Evolutionary conservation across 139 green algal species (phyloP).

Genomic region (Chlamydomonas eustigma): DNA sequence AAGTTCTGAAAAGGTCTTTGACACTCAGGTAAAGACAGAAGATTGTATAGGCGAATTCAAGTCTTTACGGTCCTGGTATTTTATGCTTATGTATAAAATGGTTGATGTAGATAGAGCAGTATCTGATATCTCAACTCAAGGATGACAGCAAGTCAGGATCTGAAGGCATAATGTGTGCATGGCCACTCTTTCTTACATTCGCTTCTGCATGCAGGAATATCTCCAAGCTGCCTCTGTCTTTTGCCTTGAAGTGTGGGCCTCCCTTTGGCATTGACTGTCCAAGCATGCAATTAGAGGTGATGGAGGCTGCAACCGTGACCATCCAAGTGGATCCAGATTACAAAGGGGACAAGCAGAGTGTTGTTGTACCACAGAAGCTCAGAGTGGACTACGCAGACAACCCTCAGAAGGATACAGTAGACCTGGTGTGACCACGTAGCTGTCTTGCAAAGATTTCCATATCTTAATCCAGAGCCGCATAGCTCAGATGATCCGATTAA

Average conservation of each 20-base stretch:
- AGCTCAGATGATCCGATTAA: too few species aligned
- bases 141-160: too few species aligned
- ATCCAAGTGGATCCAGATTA: constrained; percentile 60
- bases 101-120: too few species aligned
- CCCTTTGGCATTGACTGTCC: constrained; percentile 62
- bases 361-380: constrained; percentile 39
- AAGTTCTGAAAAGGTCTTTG: constrained; percentile 29
- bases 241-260: constrained; percentile 35
- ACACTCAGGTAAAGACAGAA: constrained; percentile 10
- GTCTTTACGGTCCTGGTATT: too few species aligned
- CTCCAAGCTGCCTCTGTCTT: constrained; percentile 58
- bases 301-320: constrained; percentile 45
- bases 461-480: too few species aligned
- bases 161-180: too few species aligned
- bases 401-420: constrained; percentile 60
- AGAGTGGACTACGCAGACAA: constrained; percentile 64
- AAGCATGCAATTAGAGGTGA: constrained; percentile 42
- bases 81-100: too few species aligned
- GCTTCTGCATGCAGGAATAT: constrained; percentile 46
- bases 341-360: constrained; percentile 28
- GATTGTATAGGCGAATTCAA: too few species aligned
- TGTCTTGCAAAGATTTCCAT: too few species aligned
- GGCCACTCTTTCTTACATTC: too few species aligned
- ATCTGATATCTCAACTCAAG: too few species aligned
- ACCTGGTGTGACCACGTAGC: too few species aligned